Evolutionary conservation across 495 filamentous ascomycete species (phyloP), one percentile per base, ranked within the genome.

Genomic region (Beverwykella pulmonaria): DNA sequence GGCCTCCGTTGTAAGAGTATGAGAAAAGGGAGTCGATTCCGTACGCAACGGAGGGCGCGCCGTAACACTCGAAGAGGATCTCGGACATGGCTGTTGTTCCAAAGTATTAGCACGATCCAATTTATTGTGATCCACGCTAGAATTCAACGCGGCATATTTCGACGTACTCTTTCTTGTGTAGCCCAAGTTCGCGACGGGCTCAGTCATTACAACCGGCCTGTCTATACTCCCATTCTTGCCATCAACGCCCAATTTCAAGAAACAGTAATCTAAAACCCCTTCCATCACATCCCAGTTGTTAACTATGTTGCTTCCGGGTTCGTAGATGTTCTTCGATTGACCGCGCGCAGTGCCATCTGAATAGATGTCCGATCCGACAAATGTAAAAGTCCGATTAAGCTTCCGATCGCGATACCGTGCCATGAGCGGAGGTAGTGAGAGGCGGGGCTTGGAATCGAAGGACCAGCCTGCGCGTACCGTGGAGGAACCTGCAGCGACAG

Each of bases 261-360:
- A 98, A 27, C 92, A 80, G 72, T 96, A 94, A 75, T 98, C 94
- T 57, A 98, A 75, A 25, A 97, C 81, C 34, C 91, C 91, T 75
- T 98, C 94, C 86, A 96, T 90, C 17, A 91, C 92, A 75, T 98
- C 94, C 90, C 95, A 98, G 75, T 97, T 98, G 72, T 90, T 91
- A 48, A 98, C 87, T 29, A 98, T 89, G 60, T 92, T 93, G 47
- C 85, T 91, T 22, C 91, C 92, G 4, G 90, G 86, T 72, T 98
- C 95, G 71, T 98, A 98, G 0, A 91, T 88, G 77, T 92, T 90
- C 67, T 91, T 87, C 34, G 95, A 86, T 74, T 98, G 93, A 8
- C 93, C 92, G 20, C 91, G 82, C 12, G 95, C 92, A 0, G 92
- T 96, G 23, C 93, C 93, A 77, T 98, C 94, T 48, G 91, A 84